A percentile compares a stretch with the other conserved stretches of the same genome.
Evolutionary conservation across 2,329 filamentous ascomycete species (phyloP).

Genomic region (Tolypocladium endophyticum): DNA sequence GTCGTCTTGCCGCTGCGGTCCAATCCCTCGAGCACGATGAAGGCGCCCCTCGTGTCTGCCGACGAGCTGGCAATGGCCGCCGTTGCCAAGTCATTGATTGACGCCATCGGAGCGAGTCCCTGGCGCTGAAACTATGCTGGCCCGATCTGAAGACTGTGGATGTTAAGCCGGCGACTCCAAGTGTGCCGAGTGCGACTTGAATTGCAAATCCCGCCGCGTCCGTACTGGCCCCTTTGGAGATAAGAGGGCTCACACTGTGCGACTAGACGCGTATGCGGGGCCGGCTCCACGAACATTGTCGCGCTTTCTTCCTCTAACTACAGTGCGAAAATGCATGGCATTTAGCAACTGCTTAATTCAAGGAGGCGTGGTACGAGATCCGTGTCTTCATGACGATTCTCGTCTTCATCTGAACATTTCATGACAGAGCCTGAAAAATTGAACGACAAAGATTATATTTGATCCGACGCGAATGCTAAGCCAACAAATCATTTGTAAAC

Average conservation of each 20-base stretch:
- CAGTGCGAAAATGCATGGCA: neutral
- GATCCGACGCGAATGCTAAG: neutral
- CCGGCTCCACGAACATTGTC: neutral
- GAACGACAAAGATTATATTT: neutral
- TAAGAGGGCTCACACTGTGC: neutral
- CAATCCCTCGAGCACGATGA: conserved; percentile 80
- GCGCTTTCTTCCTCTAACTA: neutral
- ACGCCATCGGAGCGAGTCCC: conserved; percentile 23
- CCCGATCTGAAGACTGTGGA: neutral
- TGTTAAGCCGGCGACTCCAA: neutral
- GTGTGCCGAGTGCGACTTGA: neutral
- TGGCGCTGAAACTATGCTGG: neutral
- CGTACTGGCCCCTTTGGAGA: neutral
- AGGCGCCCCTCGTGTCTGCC: conserved; percentile 43
- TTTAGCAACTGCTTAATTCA: no score
- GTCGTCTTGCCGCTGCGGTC: conserved; percentile 90
- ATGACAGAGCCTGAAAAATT: neutral
- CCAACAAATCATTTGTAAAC: neutral
- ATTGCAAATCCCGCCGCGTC: neutral
- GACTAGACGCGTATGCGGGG: neutral
- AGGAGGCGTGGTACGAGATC: no score
- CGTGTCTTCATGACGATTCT: no score
- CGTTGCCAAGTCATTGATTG: conserved; percentile 38
- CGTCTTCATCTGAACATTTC: neutral
- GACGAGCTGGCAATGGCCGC: conserved; percentile 17